These are phyloP conservation scores for Magnaporthales sp. DNA, from an alignment of 2,329 filamentous ascomycete species.

Conservation along the genomic window DNA sequence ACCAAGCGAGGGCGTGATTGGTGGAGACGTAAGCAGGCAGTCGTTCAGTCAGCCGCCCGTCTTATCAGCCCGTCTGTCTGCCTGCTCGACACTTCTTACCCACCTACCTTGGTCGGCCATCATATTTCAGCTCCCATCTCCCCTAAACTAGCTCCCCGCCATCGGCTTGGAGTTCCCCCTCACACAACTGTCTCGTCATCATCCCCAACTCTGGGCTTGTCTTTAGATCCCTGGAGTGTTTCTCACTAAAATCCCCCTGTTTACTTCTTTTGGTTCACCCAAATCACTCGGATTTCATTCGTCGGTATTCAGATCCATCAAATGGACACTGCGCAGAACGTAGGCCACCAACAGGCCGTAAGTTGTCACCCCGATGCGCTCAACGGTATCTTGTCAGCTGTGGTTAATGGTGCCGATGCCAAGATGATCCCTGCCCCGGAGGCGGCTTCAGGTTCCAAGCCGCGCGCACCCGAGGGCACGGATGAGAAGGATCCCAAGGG, in stretches of 20 bases:
- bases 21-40: background rate
- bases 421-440: conserved; percentile 14
- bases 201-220: background rate
- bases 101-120: background rate
- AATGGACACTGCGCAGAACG: background rate
- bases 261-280: background rate
- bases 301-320: background rate
- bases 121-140: background rate
- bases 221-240: background rate
- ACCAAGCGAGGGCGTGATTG: background rate
- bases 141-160: background rate
- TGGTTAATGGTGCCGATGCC: conserved; percentile 14
- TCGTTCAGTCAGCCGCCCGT: background rate
- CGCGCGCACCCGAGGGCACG: background rate
- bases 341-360: background rate
- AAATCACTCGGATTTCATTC: background rate
- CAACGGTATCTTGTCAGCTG: conserved; percentile 12
- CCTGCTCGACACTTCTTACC: background rate
- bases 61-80: background rate
- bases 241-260: background rate
- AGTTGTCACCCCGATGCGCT: conserved; percentile 10
- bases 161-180: background rate
- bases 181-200: background rate
- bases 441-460: conserved; percentile 9
- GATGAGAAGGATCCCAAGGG: conserved; percentile 15